These are phyloP conservation scores for Apiotrichum domesticum DNA, from an alignment of 1,284 basidiomycete species.

Conservation along the genomic window DNA sequence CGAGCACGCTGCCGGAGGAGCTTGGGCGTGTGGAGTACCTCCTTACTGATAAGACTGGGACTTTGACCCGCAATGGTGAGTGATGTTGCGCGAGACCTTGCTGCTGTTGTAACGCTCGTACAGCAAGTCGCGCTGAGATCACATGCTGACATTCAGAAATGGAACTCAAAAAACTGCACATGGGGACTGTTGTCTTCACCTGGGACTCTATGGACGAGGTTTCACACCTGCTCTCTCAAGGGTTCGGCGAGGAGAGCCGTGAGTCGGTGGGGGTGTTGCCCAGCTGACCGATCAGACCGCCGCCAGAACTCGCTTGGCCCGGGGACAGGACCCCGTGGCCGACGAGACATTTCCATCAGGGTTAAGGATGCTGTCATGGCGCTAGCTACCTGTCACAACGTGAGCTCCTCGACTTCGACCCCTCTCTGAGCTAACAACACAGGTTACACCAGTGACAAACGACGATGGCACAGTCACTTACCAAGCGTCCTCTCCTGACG, in stretches of 20 bases:
- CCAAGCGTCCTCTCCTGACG: constrained; percentile 97
- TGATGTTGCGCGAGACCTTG: neutral
- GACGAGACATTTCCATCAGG: constrained; percentile 89
- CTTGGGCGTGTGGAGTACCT: constrained; percentile 94
- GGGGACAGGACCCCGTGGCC: constrained; percentile 60
- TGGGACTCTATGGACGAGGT: constrained; percentile 98
- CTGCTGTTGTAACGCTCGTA: no score
- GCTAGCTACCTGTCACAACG: constrained; percentile 94
- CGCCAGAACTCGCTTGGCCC: constrained; percentile 34
- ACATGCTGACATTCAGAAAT: constrained; percentile 60
- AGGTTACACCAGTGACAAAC: constrained; percentile 92
- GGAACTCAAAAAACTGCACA: constrained; percentile 97
- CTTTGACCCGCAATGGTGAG: constrained; percentile 91
- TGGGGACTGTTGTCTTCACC: constrained; percentile 97
- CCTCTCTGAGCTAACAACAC: neutral
- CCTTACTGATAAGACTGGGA: constrained; percentile 95
- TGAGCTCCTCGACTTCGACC: constrained; percentile 29
- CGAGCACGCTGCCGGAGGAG: constrained; percentile 94
- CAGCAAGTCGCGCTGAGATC: no score
- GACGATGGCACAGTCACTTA: constrained; percentile 93
- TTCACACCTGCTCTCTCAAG: constrained; percentile 72
- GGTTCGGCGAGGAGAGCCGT: constrained; percentile 57
- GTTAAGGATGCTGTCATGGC: constrained; percentile 92
- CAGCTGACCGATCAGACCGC: constrained; percentile 11
- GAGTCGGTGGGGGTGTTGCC: neutral